Evolutionary conservation across 176 grass and related monocot species (phyloP), one percentile per base, ranked within the genome.

Genomic region (Bothriochloa decipiens): DNA sequence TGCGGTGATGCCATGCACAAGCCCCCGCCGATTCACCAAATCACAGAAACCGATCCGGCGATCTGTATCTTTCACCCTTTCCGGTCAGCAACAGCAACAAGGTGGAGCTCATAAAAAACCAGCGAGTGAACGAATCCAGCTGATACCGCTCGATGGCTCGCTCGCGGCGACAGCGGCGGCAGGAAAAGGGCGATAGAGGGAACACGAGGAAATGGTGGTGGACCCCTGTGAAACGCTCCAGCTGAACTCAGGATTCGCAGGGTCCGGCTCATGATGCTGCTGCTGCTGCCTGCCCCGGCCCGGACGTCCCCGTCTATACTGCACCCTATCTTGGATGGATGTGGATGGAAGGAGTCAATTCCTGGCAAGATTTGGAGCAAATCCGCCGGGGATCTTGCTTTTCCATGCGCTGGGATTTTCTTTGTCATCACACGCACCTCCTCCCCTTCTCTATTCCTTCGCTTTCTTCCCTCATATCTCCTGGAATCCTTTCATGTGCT

Each of bases 371-470:
- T 97, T 88, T 91, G 89, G 82, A 81, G 58, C 15, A 91, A 88
- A 97, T 97, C 91, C 72, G 70, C 84, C 60, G 70, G 52, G 81
- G 89, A 97, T 97, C 89, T 88, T 91, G 82, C 91, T 97, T 57
- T 91, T 93, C 84, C 85, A 82, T 55, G 80, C 62, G 82, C 37
- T 69, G 45, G 67, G 94, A 91, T 96, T 96, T 96, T 84, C 83
- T 83, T 28, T 33, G 80, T 72, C 80, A 80, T 33, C 65, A 64
- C 87, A 85, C 52, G 17, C 52, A 22, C 7, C 17, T 8, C 7
- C 18, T 0, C 18, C 13, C 81, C 41, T 49, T 41, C 68, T 42
- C 27, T n/a, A 26, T 36, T 28, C 86, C 63, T 85, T 88, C 9
- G 23, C 72, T 90, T 90, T 4, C 79, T 72, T 76, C 62, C 45